Conservation (phyloP, 306 rosid genomes). For the Vicia villosa region DNA sequence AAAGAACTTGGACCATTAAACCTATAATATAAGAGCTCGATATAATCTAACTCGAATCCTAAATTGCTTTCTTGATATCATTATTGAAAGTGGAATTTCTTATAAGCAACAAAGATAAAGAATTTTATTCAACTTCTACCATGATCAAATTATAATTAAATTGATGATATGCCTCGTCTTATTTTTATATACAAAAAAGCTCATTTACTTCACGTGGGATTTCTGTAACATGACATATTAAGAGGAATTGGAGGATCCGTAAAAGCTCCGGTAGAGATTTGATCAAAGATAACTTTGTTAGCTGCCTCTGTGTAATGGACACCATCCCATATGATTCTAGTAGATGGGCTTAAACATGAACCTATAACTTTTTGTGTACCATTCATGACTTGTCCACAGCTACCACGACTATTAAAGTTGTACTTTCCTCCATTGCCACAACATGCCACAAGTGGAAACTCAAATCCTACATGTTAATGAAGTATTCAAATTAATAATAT, state of each 20-base stretch:
- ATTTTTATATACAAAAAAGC: background rate
- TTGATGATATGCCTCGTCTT: background rate
- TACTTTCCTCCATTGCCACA: slow-evolving; percentile 65
- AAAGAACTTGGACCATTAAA: too few relatives aligned
- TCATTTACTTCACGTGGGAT: background rate
- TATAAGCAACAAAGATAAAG: background rate
- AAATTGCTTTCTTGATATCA: too few relatives aligned
- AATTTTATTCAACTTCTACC: background rate
- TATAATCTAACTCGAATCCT: too few relatives aligned
- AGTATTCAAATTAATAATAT: background rate
- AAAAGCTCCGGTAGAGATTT: slow-evolving; percentile 49
- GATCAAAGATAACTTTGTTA: slow-evolving; percentile 37
- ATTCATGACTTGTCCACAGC: slow-evolving; percentile 39
- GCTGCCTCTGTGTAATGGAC: slow-evolving; percentile 58
- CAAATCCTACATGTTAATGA: slow-evolving; percentile 47
- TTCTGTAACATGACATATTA: slow-evolving; percentile 42
- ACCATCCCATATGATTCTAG: slow-evolving; percentile 58
- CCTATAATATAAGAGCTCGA: too few relatives aligned
- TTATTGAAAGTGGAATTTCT: too few relatives aligned
- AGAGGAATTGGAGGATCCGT: slow-evolving; percentile 52
- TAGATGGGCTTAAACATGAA: slow-evolving; percentile 33
- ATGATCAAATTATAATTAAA: background rate
- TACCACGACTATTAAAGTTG: slow-evolving; percentile 28
- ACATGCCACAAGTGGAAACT: slow-evolving; percentile 43
- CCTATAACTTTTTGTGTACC: slow-evolving; percentile 19